Evolutionary conservation across 495 filamentous ascomycete genomes (phyloP).

Genomic region (Penicillium pancosmium): DNA sequence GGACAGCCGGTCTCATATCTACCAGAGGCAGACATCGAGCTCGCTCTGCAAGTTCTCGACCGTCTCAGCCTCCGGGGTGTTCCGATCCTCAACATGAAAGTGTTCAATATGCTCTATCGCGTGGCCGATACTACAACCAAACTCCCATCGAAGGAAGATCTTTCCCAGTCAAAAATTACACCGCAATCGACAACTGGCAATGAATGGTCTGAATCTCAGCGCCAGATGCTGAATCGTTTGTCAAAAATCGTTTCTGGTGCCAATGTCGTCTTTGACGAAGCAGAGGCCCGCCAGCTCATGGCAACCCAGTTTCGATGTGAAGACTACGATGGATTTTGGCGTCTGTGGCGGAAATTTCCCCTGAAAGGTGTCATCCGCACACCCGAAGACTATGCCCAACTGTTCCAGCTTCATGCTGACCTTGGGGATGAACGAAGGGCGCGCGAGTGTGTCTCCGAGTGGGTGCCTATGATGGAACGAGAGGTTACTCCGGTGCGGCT

Average conservation of each 20-base stretch:
- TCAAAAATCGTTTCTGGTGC: conserved; percentile 38
- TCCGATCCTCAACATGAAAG: conserved; percentile 44
- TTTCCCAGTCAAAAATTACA: neutral
- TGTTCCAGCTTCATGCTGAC: conserved; percentile 56
- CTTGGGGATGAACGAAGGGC: conserved; percentile 48
- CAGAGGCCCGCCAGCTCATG: conserved; percentile 52
- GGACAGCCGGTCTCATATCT: conserved; percentile 15
- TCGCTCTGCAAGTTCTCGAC: conserved; percentile 50
- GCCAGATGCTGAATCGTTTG: conserved; percentile 19
- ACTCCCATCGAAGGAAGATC: conserved; percentile 18
- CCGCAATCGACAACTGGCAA: neutral
- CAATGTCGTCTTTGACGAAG: conserved; percentile 49
- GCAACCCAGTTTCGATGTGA: conserved; percentile 37
- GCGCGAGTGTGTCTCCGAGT: conserved; percentile 51
- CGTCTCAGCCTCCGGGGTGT: conserved; percentile 46
- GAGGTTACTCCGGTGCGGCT: conserved; percentile 58
- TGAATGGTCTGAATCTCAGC: conserved; percentile 19
- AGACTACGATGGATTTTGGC: conserved; percentile 62
- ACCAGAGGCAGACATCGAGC: conserved; percentile 34
- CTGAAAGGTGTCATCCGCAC: conserved; percentile 53
- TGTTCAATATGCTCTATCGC: conserved; percentile 48
- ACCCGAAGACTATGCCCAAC: conserved; percentile 54
- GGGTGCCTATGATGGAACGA: conserved; percentile 58
- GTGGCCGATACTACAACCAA: conserved; percentile 16
- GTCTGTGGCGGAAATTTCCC: conserved; percentile 60